Evolutionary conservation across 306 rosid species (phyloP).

Genomic region (Purshia tridentata): DNA sequence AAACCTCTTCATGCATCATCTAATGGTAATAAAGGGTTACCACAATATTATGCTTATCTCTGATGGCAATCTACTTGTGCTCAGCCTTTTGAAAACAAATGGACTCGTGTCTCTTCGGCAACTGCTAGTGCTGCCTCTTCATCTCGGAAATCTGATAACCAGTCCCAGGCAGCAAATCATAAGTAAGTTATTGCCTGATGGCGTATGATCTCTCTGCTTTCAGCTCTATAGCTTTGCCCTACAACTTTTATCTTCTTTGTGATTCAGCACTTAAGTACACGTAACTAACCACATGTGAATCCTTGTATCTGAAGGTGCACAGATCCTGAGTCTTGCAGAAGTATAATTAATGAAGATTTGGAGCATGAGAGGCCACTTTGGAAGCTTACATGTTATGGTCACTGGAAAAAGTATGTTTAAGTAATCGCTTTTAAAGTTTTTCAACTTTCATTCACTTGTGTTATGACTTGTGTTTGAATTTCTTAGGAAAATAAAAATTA

Average conservation of each 20-base stretch:
- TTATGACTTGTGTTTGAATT: background rate
- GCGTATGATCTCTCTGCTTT: conserved; percentile 17
- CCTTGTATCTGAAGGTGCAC: conserved; percentile 63
- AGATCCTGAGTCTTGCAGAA: conserved; percentile 77
- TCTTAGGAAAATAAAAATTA: background rate
- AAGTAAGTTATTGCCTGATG: conserved; percentile 45
- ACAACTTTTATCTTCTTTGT: conserved; percentile 16
- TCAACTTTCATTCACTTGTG: background rate
- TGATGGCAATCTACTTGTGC: conserved; percentile 26
- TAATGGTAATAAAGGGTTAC: background rate
- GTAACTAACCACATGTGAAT: conserved; percentile 21
- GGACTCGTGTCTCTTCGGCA: conserved; percentile 60
- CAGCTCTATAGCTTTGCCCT: conserved; percentile 1
- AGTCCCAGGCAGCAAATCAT: conserved; percentile 48
- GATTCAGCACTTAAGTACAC: background rate
- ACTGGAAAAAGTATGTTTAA: conserved; percentile 57
- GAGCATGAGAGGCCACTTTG: conserved; percentile 77
- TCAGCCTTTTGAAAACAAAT: conserved; percentile 81
- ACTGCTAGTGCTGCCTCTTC: conserved; percentile 31
- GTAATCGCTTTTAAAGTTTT: background rate
- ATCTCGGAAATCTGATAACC: conserved; percentile 48
- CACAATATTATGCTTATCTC: background rate
- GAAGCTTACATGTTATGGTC: conserved; percentile 87
- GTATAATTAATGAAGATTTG: conserved; percentile 68
- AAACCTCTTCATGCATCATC: background rate